Base-by-base conservation (phyloP, 208 protist species). In the Zelonia costaricensis region DNA sequence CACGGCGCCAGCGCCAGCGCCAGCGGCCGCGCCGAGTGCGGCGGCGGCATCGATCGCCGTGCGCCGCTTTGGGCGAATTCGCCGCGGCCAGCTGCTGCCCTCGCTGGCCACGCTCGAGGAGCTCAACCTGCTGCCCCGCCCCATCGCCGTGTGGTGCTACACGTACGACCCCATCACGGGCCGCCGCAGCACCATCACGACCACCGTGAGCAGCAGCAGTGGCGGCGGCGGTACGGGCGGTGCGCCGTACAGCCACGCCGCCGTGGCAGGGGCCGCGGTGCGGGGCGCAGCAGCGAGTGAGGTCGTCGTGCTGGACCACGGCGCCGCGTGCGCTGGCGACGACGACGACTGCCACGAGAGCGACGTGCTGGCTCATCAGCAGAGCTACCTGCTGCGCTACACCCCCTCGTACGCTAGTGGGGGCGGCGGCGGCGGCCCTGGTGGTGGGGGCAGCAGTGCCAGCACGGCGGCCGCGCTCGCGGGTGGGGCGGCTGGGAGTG, bases 131-230 rank as follows among this genome's bases (percentile, higher is more conserved):
- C 42, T 70, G 3, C 40, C 62, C 4, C 59, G 53, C 38, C 59
- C 63, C 54, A 43, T 70, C 18, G 44, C 53, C 13, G 69, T 76
- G 5, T 69, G 69, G 69, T 76, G 56, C 56, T 76, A 76, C 48
- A 59, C 52, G n/a, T 76, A 63, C 36, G 69, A 76, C 47, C 69
- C 69, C 16, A 18, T 63, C 23, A 62, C 69, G 7, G 40, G 23
- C 28, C 16, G 23, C 13, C 23, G 45, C 25, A 6, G 25, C 27
- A 15, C 31, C 5, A 46, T 7, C 10, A 9, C n/a, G 42, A 18
- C 6, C 9, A 10, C 31, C 9, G 53, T n/a, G 18, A 36, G 16
- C 12, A 36, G 53, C 10, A 16, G 57, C 30, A n/a, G 58, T 23
- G 36, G 30, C 33, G 27, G 43, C 6, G 43, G 30, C 23, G 23